phyloP scores from a whole-genome alignment of 805 yeast species.

The Candida bentonensis region DNA sequence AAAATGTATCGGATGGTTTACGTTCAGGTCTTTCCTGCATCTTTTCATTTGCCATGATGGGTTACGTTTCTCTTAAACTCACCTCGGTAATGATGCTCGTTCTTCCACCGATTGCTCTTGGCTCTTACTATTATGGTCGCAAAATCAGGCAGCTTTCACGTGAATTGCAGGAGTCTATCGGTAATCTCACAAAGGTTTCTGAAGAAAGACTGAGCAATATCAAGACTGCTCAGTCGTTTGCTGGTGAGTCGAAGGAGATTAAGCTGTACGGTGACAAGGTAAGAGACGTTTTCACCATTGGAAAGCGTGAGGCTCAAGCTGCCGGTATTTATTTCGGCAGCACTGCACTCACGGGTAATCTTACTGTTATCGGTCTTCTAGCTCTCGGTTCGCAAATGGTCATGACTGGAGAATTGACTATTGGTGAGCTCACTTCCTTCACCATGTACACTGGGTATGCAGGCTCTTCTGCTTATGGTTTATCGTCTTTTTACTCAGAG shows the following conservation, averaged over 20 bases:
- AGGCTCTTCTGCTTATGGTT: slow-evolving; percentile 82
- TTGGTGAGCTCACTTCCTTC: slow-evolving; percentile 84
- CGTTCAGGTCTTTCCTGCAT: slow-evolving; percentile 68
- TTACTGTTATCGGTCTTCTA: slow-evolving; percentile 61
- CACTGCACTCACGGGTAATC: slow-evolving; percentile 76
- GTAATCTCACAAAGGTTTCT: slow-evolving; percentile 73
- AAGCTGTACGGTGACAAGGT: slow-evolving; percentile 62
- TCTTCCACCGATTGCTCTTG: slow-evolving; percentile 69
- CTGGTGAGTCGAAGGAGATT: slow-evolving; percentile 70
- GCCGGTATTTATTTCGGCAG: slow-evolving; percentile 65
- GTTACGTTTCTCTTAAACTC: slow-evolving; percentile 66
- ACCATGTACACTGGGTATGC: slow-evolving; percentile 93
- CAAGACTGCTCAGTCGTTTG: slow-evolving; percentile 79
- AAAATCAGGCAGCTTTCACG: slow-evolving; percentile 61
- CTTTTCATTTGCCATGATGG: slow-evolving; percentile 88
- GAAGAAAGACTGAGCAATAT: slow-evolving; percentile 84
- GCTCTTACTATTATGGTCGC: slow-evolving; percentile 74
- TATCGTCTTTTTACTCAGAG: slow-evolving; percentile 85
- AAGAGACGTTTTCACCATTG: slow-evolving; percentile 46
- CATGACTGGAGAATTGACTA: slow-evolving; percentile 54
- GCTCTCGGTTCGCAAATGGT: slow-evolving; percentile 77
- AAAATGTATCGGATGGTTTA: slow-evolving; percentile 84
- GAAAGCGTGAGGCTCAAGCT: slow-evolving; percentile 65
- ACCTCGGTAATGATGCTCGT: slow-evolving; percentile 69
- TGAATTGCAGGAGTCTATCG: slow-evolving; percentile 70